Percentiles rank a stretch among this genome's conserved stretches.
Conservation (phyloP, 768 basidiomycete genomes). For the Psilocybe azurescens region DNA sequence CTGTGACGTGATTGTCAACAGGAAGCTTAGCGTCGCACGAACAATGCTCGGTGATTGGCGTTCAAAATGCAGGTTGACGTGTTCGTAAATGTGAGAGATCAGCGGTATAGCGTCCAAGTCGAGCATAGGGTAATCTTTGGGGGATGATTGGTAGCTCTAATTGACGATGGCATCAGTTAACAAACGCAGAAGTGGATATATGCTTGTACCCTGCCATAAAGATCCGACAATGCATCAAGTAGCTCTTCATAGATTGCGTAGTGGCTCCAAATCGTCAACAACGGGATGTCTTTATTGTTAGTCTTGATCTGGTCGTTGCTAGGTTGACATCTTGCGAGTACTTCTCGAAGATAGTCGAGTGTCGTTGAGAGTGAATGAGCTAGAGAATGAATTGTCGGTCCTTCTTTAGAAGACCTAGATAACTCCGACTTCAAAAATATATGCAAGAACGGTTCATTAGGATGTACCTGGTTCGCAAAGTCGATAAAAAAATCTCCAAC, state of each 20-base stretch:
- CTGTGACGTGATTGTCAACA: conserved; percentile 67
- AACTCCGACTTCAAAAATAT: conserved; percentile 10
- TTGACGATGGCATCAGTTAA: not conserved
- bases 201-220: conserved; percentile 64
- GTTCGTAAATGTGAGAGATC: conserved; percentile 65
- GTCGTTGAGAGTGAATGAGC: conserved; percentile 66
- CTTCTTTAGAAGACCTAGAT: conserved; percentile 48
- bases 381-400: conserved; percentile 68
- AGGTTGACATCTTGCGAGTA: conserved; percentile 46
- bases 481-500: conserved; percentile 57
- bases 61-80: conserved; percentile 58
- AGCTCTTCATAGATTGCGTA: conserved; percentile 56
- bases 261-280: conserved; percentile 53
- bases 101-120: conserved; percentile 53
- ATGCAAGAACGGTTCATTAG: conserved; percentile 9
- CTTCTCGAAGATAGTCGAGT: conserved; percentile 54
- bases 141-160: conserved; percentile 37
- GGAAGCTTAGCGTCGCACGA: conserved; percentile 64
- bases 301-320: conserved; percentile 26
- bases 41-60: conserved; percentile 53
- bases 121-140: conserved; percentile 46
- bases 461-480: conserved; percentile 54
- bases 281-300: conserved; percentile 22
- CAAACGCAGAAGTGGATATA: not conserved
- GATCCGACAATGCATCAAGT: conserved; percentile 53